phyloP scores from a whole-genome alignment of 768 basidiomycete species.

The Pleurotus djamor region DNA sequence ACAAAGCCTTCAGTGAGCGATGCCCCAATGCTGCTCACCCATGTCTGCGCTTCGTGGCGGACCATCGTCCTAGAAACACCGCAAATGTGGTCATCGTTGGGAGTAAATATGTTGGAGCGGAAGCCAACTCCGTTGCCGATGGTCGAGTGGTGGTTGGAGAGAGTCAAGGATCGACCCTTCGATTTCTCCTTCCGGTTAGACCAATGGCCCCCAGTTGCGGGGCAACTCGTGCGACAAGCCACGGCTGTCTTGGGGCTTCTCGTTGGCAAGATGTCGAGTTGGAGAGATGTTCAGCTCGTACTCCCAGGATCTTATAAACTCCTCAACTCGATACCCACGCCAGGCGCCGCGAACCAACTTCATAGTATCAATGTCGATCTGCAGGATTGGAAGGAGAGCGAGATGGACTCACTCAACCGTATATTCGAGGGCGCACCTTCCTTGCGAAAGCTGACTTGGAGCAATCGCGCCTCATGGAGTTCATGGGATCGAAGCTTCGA shows the following conservation, averaged over 20 bases:
- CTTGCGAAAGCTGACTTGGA: conserved; percentile 16
- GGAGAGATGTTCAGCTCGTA: conserved; percentile 15
- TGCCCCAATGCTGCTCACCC: conserved; percentile 4
- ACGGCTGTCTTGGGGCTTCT: conserved; percentile 6
- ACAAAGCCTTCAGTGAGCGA: conserved; percentile 1
- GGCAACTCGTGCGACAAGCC: not conserved
- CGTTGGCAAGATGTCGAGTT: conserved; percentile 11
- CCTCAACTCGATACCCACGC: conserved; percentile 8
- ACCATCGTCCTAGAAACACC: not conserved
- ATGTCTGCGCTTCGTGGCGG: conserved; percentile 2
- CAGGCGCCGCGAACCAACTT: conserved; percentile 6
- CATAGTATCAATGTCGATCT: conserved; percentile 16
- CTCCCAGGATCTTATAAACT: conserved; percentile 17
- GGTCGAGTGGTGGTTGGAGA: conserved; percentile 3
- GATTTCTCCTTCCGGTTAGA: conserved; percentile 5
- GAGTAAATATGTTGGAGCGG: not conserved
- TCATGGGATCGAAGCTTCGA: conserved; percentile 16
- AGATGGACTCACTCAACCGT: conserved; percentile 10
- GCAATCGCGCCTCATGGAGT: conserved; percentile 15
- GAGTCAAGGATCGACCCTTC: not conserved
- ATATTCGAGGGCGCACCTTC: conserved; percentile 14
- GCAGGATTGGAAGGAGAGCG: conserved; percentile 16
- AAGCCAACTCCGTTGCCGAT: not conserved
- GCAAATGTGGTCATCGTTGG: not conserved
- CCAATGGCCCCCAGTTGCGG: conserved; percentile 3